phyloP scores from a whole-genome alignment of 768 basidiomycete genomes.

The Daedaleopsis sinensis region DNA sequence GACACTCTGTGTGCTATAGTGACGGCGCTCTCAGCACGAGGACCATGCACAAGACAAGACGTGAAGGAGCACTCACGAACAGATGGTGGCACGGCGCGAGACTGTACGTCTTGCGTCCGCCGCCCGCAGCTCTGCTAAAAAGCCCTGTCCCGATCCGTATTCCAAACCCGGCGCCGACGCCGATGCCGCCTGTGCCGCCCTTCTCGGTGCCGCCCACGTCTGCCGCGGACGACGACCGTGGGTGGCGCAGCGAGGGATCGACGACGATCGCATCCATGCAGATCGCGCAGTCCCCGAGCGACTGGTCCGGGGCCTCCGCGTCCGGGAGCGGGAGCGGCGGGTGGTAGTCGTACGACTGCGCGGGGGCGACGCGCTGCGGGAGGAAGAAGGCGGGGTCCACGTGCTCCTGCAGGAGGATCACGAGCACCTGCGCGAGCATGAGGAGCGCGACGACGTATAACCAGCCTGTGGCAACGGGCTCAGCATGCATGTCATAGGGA shows the following conservation, averaged over 20 bases:
- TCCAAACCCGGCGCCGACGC: not conserved
- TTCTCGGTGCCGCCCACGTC: slow-evolving; percentile 45
- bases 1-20: slow-evolving; percentile 79
- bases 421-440: slow-evolving; percentile 60
- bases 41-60: slow-evolving; percentile 1
- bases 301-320: slow-evolving; percentile 73
- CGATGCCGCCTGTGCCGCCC: slow-evolving; percentile 1
- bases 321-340: slow-evolving; percentile 74
- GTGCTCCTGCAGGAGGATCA: slow-evolving; percentile 73
- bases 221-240: slow-evolving; percentile 6
- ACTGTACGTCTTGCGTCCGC: slow-evolving; percentile 62
- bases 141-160: slow-evolving; percentile 5
- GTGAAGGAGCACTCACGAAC: slow-evolving; percentile 58
- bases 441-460: slow-evolving; percentile 59
- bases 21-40: slow-evolving; percentile 1
- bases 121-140: slow-evolving; percentile 35
- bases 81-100: slow-evolving; percentile 88
- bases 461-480: slow-evolving; percentile 52
- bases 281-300: slow-evolving; percentile 87
- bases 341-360: slow-evolving; percentile 82
- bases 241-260: slow-evolving; percentile 12
- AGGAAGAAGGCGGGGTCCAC: slow-evolving; percentile 87
- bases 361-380: slow-evolving; percentile 60
- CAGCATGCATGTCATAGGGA: no score
- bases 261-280: slow-evolving; percentile 84